phyloP scores from a whole-genome alignment of 2,329 filamentous ascomycete species.

The Pezicula neosporulosa region DNA sequence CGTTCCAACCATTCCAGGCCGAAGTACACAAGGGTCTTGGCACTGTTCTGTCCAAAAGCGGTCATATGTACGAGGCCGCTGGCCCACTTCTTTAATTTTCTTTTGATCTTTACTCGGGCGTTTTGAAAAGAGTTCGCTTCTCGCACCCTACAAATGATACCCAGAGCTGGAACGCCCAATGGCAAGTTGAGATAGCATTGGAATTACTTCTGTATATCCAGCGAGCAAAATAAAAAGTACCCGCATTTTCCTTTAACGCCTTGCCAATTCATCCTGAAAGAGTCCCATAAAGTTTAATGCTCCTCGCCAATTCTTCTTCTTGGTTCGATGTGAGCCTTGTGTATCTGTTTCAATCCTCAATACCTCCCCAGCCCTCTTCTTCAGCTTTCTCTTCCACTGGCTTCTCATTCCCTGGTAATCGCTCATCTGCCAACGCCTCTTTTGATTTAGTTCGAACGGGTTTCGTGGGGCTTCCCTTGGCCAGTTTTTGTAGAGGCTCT shows the following conservation, averaged over 20 bases:
- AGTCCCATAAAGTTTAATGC: not conserved
- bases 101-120: constrained; percentile 1
- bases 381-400: constrained; percentile 32
- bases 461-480: constrained; percentile 59
- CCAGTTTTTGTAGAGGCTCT: constrained; percentile 39
- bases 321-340: not conserved
- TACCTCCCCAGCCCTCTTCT: constrained; percentile 33
- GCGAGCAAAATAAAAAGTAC: constrained; percentile 7
- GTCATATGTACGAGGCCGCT: constrained; percentile 64
- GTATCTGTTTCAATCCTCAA: constrained; percentile 21
- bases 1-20: constrained; percentile 86
- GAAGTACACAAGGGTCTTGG: constrained; percentile 83
- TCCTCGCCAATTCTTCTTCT: not conserved
- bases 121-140: constrained; percentile 13
- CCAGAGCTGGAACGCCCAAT: constrained; percentile 14
- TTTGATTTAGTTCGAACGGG: constrained; percentile 65
- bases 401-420: constrained; percentile 61
- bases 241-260: constrained; percentile 17
- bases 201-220: constrained; percentile 10
- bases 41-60: constrained; percentile 76
- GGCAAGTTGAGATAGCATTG: constrained; percentile 10
- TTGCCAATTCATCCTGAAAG: constrained; percentile 6
- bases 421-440: constrained; percentile 70
- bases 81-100: constrained; percentile 29
- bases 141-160: constrained; percentile 12